These are phyloP conservation scores for Cephalotrichum gorgonifer DNA, from an alignment of 2,329 filamentous ascomycete genomes.

Conservation along the genomic window DNA sequence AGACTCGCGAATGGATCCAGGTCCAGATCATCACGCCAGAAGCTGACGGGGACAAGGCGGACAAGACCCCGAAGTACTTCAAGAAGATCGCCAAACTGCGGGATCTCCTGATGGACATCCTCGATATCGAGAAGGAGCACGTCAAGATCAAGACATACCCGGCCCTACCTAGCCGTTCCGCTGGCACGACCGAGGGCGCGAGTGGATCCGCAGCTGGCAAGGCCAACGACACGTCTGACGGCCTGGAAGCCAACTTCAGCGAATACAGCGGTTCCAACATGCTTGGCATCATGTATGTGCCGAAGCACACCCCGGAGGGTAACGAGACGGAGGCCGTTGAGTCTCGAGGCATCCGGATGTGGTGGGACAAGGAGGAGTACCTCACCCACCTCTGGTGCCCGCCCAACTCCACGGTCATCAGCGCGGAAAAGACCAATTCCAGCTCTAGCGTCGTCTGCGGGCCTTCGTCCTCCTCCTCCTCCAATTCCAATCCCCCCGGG, in stretches of 20 bases:
- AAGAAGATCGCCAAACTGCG: not conserved
- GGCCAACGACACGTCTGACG: not conserved
- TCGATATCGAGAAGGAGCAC: not conserved
- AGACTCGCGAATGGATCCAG: not conserved
- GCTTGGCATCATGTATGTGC: not conserved
- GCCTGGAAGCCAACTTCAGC: not conserved
- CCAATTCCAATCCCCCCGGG: too few relatives aligned
- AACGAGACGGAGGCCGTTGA: not conserved
- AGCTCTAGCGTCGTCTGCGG: too few relatives aligned
- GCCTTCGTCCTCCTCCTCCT: too few relatives aligned
- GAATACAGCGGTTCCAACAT: not conserved
- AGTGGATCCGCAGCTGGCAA: too few relatives aligned
- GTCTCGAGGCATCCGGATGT: not conserved
- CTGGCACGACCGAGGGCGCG: too few relatives aligned
- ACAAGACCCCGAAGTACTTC: not conserved
- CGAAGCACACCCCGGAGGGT: not conserved
- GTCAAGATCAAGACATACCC: slow-evolving; percentile 1
- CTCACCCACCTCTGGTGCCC: not conserved
- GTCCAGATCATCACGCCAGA: not conserved
- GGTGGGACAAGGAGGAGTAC: not conserved
- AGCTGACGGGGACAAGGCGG: not conserved
- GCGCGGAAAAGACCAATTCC: too few relatives aligned
- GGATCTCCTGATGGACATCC: not conserved
- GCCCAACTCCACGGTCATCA: not conserved
- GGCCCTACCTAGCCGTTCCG: too few relatives aligned